Evolutionary conservation across 2,329 filamentous ascomycete genomes (phyloP).

Genomic region (Alternaria arborescens): DNA sequence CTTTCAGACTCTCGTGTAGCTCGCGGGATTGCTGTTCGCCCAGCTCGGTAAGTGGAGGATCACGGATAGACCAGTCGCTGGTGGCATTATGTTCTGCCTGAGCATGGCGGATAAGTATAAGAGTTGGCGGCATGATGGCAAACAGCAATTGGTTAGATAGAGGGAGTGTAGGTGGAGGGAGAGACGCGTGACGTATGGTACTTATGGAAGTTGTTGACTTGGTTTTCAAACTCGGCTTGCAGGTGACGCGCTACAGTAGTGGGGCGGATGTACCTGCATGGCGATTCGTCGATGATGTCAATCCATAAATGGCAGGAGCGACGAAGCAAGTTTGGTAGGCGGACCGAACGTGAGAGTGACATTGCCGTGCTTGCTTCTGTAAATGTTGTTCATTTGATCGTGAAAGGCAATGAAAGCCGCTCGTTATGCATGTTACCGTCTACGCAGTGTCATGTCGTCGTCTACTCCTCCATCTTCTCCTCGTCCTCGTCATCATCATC

Average conservation of each 20-base stretch:
- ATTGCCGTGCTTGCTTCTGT: slow-evolving; percentile 8
- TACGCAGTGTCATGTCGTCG: slow-evolving; percentile 31
- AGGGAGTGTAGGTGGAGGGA: not conserved
- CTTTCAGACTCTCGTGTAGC: slow-evolving; percentile 50
- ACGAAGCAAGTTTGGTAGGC: slow-evolving; percentile 7
- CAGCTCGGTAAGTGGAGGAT: slow-evolving; percentile 54
- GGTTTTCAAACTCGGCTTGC: slow-evolving; percentile 10
- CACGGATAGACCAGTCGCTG: slow-evolving; percentile 52
- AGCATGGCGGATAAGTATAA: slow-evolving; percentile 57
- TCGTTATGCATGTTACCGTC: slow-evolving; percentile 40
- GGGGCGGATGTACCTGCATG: slow-evolving; percentile 25
- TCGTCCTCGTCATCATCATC: slow-evolving; percentile 85
- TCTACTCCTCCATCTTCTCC: slow-evolving; percentile 85
- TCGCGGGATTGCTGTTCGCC: slow-evolving; percentile 54
- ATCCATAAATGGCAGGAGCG: slow-evolving; percentile 7
- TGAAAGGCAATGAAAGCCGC: slow-evolving; percentile 27
- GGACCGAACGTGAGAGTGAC: slow-evolving; percentile 1
- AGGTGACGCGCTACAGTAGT: slow-evolving; percentile 22
- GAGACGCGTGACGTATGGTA: not conserved
- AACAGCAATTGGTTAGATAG: not conserved
- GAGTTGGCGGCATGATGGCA: slow-evolving; percentile 53
- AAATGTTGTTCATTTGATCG: slow-evolving; percentile 22
- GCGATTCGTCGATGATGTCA: slow-evolving; percentile 19
- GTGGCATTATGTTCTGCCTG: slow-evolving; percentile 57
- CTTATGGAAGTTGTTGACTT: slow-evolving; percentile 7